Evolutionary conservation across 1,284 basidiomycete species (phyloP), one percentile per base, ranked within the genome.

Genomic region (Earliella scabrosa): DNA sequence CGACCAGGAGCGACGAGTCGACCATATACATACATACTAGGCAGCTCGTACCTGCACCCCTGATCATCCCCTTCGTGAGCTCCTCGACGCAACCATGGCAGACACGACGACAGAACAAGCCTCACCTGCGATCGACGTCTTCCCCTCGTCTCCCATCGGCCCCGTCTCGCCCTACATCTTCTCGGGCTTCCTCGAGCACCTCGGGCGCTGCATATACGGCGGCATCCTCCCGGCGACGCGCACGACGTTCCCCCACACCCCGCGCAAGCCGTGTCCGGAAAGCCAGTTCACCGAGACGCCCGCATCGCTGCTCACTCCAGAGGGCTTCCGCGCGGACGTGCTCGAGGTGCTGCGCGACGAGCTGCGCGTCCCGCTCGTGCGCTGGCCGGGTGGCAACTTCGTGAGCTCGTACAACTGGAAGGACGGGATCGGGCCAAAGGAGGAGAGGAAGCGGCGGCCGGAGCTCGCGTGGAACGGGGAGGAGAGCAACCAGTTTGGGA

Each of bases 371-470:
- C 84, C 84, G 1, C 70, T 87, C 59, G 75, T 86, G 40, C 68
- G 85, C 43, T 87, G 85, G 76, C 85, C 86, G 0, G 85, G 85
- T 32, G 82, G 81, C 47, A 79, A 81, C 67, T 82, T 75, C 54
- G 78, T 80, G n/a, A 83, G 81, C 63, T 84, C 83, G 60, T 88
- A 87, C 68, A 79, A 82, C 47, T 88, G 86, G 85, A 80, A 87
- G 70, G 85, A 87, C 69, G 85, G 83, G 0, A 76, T 87, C 29
- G 85, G 86, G 1, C 84, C 85, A 3, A 75, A 75, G 49, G 73
- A 77, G 24, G 60, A 76, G 10, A 74, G 86, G 27, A 84, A 82
- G 34, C 77, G 82, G 26, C 70, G 81, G 36, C 81, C 84, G 20
- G 85, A 88, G 68, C 75, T 87, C n/a, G 86, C 86, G 2, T 88